Conservation (phyloP, 805 yeast species). For the Isabelozyma gotoi region DNA sequence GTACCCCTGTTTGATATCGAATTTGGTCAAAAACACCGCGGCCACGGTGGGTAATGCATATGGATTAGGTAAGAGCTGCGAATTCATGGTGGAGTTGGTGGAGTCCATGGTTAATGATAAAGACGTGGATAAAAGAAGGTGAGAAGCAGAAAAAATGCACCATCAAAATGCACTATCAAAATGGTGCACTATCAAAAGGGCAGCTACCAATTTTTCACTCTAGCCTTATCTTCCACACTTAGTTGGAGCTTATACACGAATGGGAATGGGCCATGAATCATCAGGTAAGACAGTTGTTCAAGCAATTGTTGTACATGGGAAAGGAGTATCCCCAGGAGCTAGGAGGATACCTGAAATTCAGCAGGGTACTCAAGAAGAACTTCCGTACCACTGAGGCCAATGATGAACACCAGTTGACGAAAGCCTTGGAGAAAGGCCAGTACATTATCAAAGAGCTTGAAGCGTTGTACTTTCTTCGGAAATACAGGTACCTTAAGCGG, state of each 20-base stretch:
- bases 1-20: slow-evolving; percentile 37
- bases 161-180: too few species aligned
- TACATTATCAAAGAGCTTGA: slow-evolving; percentile 31
- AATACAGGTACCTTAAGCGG: slow-evolving; percentile 32
- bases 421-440: slow-evolving; percentile 28
- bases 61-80: background rate
- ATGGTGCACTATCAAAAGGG: too few species aligned
- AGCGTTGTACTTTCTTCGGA: slow-evolving; percentile 27
- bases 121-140: background rate
- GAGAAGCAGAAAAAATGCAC: background rate
- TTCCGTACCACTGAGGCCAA: slow-evolving; percentile 15
- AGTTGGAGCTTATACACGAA: too few species aligned
- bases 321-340: slow-evolving; percentile 31
- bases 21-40: slow-evolving; percentile 33
- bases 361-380: slow-evolving; percentile 14
- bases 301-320: slow-evolving; percentile 31
- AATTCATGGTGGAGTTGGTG: background rate
- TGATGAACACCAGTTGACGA: slow-evolving; percentile 15
- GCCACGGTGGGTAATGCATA: slow-evolving; percentile 25
- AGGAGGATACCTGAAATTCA: slow-evolving; percentile 28
- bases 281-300: slow-evolving; percentile 20
- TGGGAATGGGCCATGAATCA: too few species aligned
- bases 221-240: too few species aligned
- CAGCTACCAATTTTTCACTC: background rate
- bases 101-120: background rate